Percentiles rank a stretch among this genome's conserved stretches.
Conservation (phyloP, 805 yeast genomes). For the fission yeast (Schizosaccharomyces pombe) region ASM294v3 CU329670.1:4833501-4834000, state of each 20-base stretch:
- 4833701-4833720: slow-evolving; percentile 76
- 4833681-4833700: slow-evolving; percentile 15
- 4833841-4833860: slow-evolving; percentile 16
- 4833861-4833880: slow-evolving; percentile 40
- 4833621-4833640: slow-evolving; percentile 4
- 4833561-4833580: slow-evolving; percentile 62
- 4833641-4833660: slow-evolving; percentile 2
- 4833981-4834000: slow-evolving; percentile 14
- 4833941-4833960: slow-evolving; percentile 53
- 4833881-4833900: slow-evolving; percentile 84
- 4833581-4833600: slow-evolving; percentile 12
- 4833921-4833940: slow-evolving; percentile 89
- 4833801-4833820: slow-evolving; percentile 48
- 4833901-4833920: slow-evolving; percentile 86
- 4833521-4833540: slow-evolving; percentile 54
- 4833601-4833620: slow-evolving; percentile 7
- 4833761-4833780: slow-evolving; percentile 74
- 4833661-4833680: not conserved
- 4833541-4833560: slow-evolving; percentile 74
- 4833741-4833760: slow-evolving; percentile 65
- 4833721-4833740: slow-evolving; percentile 66
- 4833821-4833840: slow-evolving; percentile 37
- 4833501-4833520: slow-evolving; percentile 76
- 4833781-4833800: slow-evolving; percentile 81
- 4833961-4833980: slow-evolving; percentile 33